Conservation (phyloP, 164 flowering plant genomes). For the Kingdonia uniflora region DNA sequence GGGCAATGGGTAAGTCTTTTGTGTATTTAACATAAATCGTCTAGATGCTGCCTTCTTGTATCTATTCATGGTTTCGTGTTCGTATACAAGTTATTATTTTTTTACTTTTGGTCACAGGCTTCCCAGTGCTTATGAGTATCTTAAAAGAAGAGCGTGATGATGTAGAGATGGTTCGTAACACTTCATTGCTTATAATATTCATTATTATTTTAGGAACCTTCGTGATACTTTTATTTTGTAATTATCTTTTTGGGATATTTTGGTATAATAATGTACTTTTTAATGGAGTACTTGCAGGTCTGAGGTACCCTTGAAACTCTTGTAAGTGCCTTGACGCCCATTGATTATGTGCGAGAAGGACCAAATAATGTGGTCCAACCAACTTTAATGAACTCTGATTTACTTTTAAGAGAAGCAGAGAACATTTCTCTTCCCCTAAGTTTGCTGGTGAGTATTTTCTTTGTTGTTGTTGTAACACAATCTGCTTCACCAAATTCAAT, state of each 20-base stretch:
- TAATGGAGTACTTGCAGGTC: constrained; percentile 40
- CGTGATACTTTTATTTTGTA: not conserved
- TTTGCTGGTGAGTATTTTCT: constrained; percentile 62
- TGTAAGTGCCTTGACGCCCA: constrained; percentile 79
- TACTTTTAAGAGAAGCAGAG: constrained; percentile 86
- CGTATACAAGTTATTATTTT: not conserved
- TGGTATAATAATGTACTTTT: not conserved
- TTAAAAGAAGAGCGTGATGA: constrained; percentile 90
- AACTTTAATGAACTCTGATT: constrained; percentile 82
- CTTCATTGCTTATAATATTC: not conserved
- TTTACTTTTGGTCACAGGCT: constrained; percentile 41
- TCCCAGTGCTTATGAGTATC: constrained; percentile 78
- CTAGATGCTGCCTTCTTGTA: not conserved
- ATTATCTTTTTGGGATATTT: not conserved
- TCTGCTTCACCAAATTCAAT: no score
- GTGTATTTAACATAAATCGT: not conserved
- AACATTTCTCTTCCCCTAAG: constrained; percentile 86
- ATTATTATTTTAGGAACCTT: no score
- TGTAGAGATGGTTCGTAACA: constrained; percentile 78
- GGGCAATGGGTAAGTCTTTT: constrained; percentile 68
- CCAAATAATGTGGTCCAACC: constrained; percentile 71
- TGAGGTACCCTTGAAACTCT: constrained; percentile 94
- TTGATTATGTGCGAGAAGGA: constrained; percentile 39
- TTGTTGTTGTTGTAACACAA: not conserved
- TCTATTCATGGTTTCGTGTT: no score